Conservation (phyloP, 495 filamentous ascomycete genomes). For the Astrothelium macrocarpum region DNA sequence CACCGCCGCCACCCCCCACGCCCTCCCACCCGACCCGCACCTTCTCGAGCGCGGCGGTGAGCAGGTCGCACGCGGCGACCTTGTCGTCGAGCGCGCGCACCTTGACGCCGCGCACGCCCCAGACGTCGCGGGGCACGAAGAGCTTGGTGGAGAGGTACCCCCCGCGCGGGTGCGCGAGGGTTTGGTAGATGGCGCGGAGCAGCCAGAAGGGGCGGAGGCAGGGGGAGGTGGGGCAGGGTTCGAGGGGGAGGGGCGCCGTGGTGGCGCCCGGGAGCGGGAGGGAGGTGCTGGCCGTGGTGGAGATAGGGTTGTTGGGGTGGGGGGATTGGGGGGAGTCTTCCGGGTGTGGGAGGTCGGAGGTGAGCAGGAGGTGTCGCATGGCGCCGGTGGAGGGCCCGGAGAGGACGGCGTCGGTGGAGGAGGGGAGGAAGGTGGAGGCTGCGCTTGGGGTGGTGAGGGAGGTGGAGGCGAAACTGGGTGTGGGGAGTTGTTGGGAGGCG, state of each 20-base stretch:
- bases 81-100: constrained; percentile 87
- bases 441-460: neutral
- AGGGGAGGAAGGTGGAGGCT: constrained; percentile 1
- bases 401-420: constrained; percentile 55
- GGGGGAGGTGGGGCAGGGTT: constrained; percentile 81
- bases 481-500: neutral
- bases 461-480: neutral
- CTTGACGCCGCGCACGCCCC: constrained; percentile 89
- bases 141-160: constrained; percentile 85
- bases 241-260: constrained; percentile 62
- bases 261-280: neutral
- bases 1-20: too few relatives aligned
- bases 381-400: constrained; percentile 42
- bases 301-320: constrained; percentile 29
- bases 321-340: neutral
- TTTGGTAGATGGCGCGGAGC: constrained; percentile 87
- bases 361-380: constrained; percentile 54
- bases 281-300: neutral
- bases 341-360: constrained; percentile 70
- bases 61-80: constrained; percentile 80
- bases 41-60: constrained; percentile 82
- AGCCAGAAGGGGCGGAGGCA: constrained; percentile 92
- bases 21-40: neutral
- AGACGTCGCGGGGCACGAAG: constrained; percentile 86
- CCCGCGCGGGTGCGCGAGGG: constrained; percentile 79